Evolutionary conservation across 345 rosid species (phyloP), one percentile per base, ranked within the genome.

Genomic region (Rhodamnia argentea): DNA sequence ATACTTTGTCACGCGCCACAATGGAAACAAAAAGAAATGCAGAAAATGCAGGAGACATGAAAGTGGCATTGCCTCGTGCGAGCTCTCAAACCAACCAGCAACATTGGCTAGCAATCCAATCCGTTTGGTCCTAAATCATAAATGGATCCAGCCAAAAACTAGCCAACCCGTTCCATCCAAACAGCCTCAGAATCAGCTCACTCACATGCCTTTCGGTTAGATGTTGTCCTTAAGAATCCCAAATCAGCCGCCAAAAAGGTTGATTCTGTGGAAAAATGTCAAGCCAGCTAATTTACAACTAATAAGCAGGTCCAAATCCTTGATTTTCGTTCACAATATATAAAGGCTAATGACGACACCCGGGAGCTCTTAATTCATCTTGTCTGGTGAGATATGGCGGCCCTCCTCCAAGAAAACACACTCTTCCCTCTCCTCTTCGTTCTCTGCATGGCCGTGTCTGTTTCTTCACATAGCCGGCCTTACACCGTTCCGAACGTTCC

Each of bases 401-500:
- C 94, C 83, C 37, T 47, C 83, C 82, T 89, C 82, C 89, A 40
- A 55, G 89, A 44, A 70, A 87, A 83, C 53, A 23, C 81, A 16
- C 78, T 32, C 78, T 0, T 70, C 47, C 20, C 78, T 53, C 51
- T 24, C 88, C 82, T 94, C 82, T 85, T 91, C 4, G 86, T 92
- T 58, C 88, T 91, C 55, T 92, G 91, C 89, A 85, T 82, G 87
- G 13, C 92, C 50, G 22, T 74, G n/a, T 56, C 83, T 60, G 97
- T 92, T 88, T 91, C 93, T 88, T 90, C 97, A 75, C 97, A 91
- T 53, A 90, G 82, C 89, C 93, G 94, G 82, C 91, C 23, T 26
- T 95, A 92, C 89, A 89, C 92, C 0, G 90, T 93, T 70, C 98
- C 98, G 4, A 88, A 44, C 55, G 97, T 95, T 53, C 86, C 91